These are phyloP conservation scores for Emergomyces pasteurianus DNA, from an alignment of 2,329 filamentous ascomycete genomes.

Conservation along the genomic window DNA sequence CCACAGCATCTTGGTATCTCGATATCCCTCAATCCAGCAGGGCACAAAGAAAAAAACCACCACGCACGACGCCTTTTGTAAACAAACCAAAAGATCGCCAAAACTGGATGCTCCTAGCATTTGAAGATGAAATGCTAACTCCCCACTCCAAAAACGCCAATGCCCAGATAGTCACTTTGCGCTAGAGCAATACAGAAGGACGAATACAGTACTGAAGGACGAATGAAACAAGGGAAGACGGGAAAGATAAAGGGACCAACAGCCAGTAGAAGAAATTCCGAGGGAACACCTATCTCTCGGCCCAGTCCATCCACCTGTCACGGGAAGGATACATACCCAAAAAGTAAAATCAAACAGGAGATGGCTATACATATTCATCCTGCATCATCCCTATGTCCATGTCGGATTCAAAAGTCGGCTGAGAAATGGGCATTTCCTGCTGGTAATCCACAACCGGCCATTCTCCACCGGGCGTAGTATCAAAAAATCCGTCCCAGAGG, in stretches of 20 bases:
- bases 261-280: neutral
- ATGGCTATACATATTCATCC: constrained; percentile 8
- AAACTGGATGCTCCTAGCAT: neutral
- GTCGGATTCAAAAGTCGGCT: neutral
- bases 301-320: neutral
- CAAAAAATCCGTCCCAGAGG: constrained; percentile 32
- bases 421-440: neutral
- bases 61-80: neutral
- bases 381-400: constrained; percentile 8
- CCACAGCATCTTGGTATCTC: neutral
- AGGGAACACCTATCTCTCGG: neutral
- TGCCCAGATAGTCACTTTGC: neutral
- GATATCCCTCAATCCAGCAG: neutral
- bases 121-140: neutral
- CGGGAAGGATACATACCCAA: neutral
- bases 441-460: neutral
- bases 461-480: constrained; percentile 10
- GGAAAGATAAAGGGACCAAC: neutral
- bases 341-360: neutral
- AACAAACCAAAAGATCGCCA: too few species aligned
- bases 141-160: neutral
- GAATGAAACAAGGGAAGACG: neutral
- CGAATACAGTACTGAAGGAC: neutral
- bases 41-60: neutral
- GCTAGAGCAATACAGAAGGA: neutral